phyloP scores from a whole-genome alignment of 2,329 filamentous ascomycete species.

The Claviceps monticola region DNA sequence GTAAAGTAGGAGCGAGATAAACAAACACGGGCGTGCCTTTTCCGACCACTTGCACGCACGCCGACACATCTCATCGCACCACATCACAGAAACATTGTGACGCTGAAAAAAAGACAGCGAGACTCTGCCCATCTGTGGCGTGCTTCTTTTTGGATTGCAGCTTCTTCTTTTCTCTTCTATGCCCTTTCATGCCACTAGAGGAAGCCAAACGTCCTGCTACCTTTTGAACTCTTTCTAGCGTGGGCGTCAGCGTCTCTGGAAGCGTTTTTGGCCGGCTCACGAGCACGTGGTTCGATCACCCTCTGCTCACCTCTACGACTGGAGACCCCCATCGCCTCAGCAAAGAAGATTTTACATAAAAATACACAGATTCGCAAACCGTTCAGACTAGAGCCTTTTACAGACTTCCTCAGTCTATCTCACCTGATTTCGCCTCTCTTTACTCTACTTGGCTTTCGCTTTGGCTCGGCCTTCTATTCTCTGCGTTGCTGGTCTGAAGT shows the following conservation, averaged over 20 bases:
- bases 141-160: conserved; percentile 4
- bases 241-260: background rate
- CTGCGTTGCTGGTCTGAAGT: too few relatives aligned
- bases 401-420: too few relatives aligned
- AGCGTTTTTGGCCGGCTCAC: background rate
- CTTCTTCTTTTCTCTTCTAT: background rate
- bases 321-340: too few relatives aligned
- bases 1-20: too few relatives aligned
- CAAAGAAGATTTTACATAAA: background rate
- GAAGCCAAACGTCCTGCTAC: background rate
- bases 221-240: conserved; percentile 1
- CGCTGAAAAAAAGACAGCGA: background rate
- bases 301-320: background rate
- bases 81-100: background rate
- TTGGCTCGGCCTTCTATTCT: background rate
- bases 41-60: too few relatives aligned
- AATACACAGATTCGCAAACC: background rate
- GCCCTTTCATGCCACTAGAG: background rate
- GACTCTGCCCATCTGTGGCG: background rate
- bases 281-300: background rate
- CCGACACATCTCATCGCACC: too few relatives aligned
- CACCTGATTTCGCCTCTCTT: too few relatives aligned
- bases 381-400: background rate
- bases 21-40: too few relatives aligned
- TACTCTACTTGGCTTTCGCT: background rate